These are phyloP conservation scores for Pisolithus orientalis DNA, from an alignment of 768 basidiomycete species.

Conservation along the genomic window DNA sequence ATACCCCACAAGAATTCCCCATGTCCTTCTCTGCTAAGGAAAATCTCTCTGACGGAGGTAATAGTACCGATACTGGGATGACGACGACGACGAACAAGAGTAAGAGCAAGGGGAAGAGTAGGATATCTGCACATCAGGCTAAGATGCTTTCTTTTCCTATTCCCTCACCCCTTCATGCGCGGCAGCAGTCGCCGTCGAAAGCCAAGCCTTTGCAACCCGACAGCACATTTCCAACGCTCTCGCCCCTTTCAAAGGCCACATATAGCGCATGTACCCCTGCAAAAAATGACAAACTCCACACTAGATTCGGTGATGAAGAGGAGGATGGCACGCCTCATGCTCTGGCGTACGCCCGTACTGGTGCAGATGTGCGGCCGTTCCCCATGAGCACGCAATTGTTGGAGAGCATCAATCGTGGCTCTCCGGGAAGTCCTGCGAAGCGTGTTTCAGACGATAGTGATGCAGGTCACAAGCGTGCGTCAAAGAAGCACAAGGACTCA, in stretches of 20 bases:
- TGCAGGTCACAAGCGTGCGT: constrained; percentile 16
- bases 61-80: constrained; percentile 5
- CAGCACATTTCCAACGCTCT: constrained; percentile 17
- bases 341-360: background rate
- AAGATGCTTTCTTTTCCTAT: constrained; percentile 8
- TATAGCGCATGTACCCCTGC: background rate
- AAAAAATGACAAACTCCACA: constrained; percentile 14
- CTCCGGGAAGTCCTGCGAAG: constrained; percentile 19
- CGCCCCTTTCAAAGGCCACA: constrained; percentile 15
- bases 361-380: constrained; percentile 28
- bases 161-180: constrained; percentile 14
- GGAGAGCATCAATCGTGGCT: constrained; percentile 29
- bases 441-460: constrained; percentile 30
- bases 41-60: constrained; percentile 10
- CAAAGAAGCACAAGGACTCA: constrained; percentile 31
- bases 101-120: constrained; percentile 6
- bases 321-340: background rate
- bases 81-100: constrained; percentile 3
- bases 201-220: constrained; percentile 4
- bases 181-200: too few species aligned
- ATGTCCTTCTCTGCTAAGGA: constrained; percentile 19
- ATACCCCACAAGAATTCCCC: constrained; percentile 19
- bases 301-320: constrained; percentile 1
- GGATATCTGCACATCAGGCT: background rate
- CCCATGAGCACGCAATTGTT: constrained; percentile 46